Base-by-base conservation (phyloP, 768 basidiomycete species). In the Agrocybe pediades region DNA sequence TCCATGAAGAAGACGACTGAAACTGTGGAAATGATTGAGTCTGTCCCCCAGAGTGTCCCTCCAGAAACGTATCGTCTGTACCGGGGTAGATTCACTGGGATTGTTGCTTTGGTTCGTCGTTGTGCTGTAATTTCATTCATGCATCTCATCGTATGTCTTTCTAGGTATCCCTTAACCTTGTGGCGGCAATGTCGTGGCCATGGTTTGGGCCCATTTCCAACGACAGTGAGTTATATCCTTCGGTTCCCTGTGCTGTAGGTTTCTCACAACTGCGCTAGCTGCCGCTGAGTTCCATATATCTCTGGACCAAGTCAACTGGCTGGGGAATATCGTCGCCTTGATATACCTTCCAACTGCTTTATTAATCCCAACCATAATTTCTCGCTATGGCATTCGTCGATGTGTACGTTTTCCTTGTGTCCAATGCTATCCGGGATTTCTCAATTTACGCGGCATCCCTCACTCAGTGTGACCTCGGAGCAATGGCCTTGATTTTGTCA, bases 181-280 rank as follows among this genome's bases (percentile, higher is more conserved):
- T 84, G 9, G 73, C 78, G 2, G 89, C 81, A 6, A 83, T 89
- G 85, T 71, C 79, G 6, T 85, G 84, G 81, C 79, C 87, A 3
- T 94, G 90, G 90, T 94, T 93, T 62, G 90, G 91, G 3, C 88
- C 92, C 2, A 92, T 95, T 49, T 74, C 91, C 0, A 84, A 83
- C 39, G 66, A 85, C 60, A 75, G 90, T 91, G 44, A 40, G 75
- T 56, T 13, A 13, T 5, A 20, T 36, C 16, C 11, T 6, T 21
- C 48, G 29, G n/a, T 19, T 25, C 21, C 20, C 26, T n/a, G 25
- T 20, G 30, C 25, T 11, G 26, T 29, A 39, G 6, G 21, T 36
- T 20, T 36, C 11, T 13, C 4, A 13, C 33, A 40, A n/a, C 23
- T 26, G 56, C n/a, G 40, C 26, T 57, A 91, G 88, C 80, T 60